A percentile compares a stretch with the other conserved stretches of the same genome.
Evolutionary conservation across 2,329 filamentous ascomycete genomes (phyloP).

Genomic region (Seiridium cupressi): DNA sequence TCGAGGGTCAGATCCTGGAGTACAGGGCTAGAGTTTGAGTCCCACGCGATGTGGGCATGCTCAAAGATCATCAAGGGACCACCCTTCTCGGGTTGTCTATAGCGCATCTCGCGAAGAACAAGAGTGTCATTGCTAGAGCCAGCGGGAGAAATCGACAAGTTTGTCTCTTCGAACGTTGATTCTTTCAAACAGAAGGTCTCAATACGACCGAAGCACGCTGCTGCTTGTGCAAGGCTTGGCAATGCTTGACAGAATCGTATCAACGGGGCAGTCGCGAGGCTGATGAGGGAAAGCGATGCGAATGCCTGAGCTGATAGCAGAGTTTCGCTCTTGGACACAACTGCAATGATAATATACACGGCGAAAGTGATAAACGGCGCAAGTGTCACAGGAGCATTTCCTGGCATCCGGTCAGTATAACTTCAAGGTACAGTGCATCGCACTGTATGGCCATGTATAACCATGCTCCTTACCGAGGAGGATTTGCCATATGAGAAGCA

Average conservation of each 20-base stretch:
- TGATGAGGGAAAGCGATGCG: slow-evolving; percentile 18
- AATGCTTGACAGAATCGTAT: slow-evolving; percentile 15
- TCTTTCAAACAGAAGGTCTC: slow-evolving; percentile 12
- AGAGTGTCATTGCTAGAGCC: neutral
- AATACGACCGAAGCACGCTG: slow-evolving; percentile 20
- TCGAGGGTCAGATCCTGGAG: neutral
- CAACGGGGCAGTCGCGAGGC: slow-evolving; percentile 16
- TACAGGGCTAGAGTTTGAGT: neutral
- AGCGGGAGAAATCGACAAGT: neutral
- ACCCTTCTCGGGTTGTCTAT: neutral
- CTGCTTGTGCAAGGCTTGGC: slow-evolving; percentile 13
- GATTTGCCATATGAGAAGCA: neutral
- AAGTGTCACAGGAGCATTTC: slow-evolving; percentile 9
- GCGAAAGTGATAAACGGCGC: slow-evolving; percentile 24
- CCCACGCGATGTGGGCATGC: neutral
- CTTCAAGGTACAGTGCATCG: neutral
- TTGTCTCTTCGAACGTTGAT: neutral
- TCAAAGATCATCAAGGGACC: neutral
- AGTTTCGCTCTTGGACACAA: slow-evolving; percentile 10
- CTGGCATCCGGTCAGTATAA: neutral
- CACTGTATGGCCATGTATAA: neutral
- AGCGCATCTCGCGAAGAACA: neutral
- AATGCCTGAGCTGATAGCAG: slow-evolving; percentile 16
- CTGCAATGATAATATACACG: slow-evolving; percentile 22
- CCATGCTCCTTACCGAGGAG: neutral